Evolutionary conservation across 768 basidiomycete species (phyloP).

Genomic region (Dacryopinax primogenitus): DNA sequence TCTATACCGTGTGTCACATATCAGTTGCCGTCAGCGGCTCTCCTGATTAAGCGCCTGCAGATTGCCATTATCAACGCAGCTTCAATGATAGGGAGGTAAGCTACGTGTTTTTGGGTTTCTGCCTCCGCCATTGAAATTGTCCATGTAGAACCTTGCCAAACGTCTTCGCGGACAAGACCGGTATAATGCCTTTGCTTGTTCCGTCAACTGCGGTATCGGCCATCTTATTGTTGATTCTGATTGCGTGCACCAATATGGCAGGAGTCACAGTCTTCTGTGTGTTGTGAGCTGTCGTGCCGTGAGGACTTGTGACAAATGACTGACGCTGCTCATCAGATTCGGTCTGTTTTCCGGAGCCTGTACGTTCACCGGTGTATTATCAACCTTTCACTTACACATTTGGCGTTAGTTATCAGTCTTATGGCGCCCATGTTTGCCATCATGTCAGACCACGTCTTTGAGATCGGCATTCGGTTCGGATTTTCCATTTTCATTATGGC

Average conservation of each 20-base stretch:
- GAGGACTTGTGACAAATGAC: background rate
- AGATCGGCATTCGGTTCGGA: constrained; percentile 9
- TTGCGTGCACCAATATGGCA: background rate
- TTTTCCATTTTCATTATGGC: constrained; percentile 6
- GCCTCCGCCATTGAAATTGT: background rate
- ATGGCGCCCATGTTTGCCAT: constrained; percentile 15
- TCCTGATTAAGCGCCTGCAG: background rate
- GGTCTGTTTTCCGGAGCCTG: constrained; percentile 1
- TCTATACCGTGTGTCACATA: background rate
- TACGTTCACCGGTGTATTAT: background rate
- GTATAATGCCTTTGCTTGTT: background rate
- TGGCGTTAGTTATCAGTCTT: constrained; percentile 16
- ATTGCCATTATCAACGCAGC: constrained; percentile 6
- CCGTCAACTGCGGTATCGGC: background rate
- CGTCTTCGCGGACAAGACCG: constrained; percentile 1
- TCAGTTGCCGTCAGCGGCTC: background rate
- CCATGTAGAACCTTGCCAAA: background rate
- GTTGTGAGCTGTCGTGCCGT: background rate
- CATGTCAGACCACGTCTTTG: constrained; percentile 9
- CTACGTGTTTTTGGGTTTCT: background rate
- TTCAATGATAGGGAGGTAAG: background rate
- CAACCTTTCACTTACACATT: background rate
- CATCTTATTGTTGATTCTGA: background rate
- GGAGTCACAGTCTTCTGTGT: constrained; percentile 1
- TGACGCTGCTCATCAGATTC: background rate